Conservation (phyloP, 2,329 filamentous ascomycete species). For the Apiospora arundinis region DNA sequence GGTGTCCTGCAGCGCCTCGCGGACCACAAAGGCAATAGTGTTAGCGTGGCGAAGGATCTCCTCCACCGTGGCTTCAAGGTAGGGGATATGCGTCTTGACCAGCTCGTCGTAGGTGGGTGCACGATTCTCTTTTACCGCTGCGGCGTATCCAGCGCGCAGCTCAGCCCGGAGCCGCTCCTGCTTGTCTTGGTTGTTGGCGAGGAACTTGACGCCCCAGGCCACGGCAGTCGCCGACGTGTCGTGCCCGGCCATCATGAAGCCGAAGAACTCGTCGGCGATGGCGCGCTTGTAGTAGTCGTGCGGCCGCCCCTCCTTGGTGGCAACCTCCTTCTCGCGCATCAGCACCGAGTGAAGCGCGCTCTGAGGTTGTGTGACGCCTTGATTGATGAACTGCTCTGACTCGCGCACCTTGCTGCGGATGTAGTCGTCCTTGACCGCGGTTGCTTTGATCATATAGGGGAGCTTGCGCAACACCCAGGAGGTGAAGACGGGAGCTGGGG, state of each 20-base stretch:
- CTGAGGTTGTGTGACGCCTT: conserved; percentile 29
- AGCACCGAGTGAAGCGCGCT: conserved; percentile 43
- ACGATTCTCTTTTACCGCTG: conserved; percentile 31
- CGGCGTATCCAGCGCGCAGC: conserved; percentile 27
- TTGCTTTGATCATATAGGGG: conserved; percentile 17
- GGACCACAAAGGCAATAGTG: conserved; percentile 33
- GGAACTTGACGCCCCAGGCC: conserved; percentile 20
- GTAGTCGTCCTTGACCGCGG: conserved; percentile 4
- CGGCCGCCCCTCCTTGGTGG: conserved; percentile 33
- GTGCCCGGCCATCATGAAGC: conserved; percentile 19
- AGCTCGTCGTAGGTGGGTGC: conserved; percentile 35
- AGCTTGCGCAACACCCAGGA: conserved; percentile 18
- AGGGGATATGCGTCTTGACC: conserved; percentile 32
- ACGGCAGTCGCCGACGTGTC: conserved; percentile 19
- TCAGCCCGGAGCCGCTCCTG: conserved; percentile 23
- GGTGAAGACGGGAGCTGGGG: conserved; percentile 12
- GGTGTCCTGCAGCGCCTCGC: conserved; percentile 36
- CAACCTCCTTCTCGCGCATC: conserved; percentile 39
- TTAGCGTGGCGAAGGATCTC: conserved; percentile 39
- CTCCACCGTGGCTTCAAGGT: conserved; percentile 41
- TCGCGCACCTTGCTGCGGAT: conserved; percentile 6
- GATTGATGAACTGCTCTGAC: conserved; percentile 28
- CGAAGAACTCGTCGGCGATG: conserved; percentile 22
- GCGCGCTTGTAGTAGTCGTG: conserved; percentile 7
- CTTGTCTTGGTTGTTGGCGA: too few species aligned